A percentile compares a stretch with the other conserved stretches of the same genome.
phyloP scores from a whole-genome alignment of 129 eudicot species.

The Saussurea involucrata region DNA sequence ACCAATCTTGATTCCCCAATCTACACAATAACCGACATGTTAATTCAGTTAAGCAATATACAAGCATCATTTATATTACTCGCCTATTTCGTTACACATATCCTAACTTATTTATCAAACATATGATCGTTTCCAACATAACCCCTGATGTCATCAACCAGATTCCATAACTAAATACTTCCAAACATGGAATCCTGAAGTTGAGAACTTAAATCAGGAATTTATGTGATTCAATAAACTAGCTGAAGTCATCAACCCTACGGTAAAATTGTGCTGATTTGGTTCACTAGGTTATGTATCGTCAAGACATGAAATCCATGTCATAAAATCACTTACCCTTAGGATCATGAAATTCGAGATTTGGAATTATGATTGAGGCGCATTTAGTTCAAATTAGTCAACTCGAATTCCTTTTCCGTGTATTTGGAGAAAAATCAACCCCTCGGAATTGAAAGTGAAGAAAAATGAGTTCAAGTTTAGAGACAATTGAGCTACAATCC shows the following conservation, averaged over 20 bases:
- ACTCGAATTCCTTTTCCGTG: background rate
- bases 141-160: background rate
- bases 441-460: background rate
- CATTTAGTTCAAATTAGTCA: constrained; percentile 1
- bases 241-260: constrained; percentile 6
- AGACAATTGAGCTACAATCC: constrained; percentile 6
- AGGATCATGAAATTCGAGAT: constrained; percentile 5
- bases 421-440: background rate
- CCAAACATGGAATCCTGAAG: background rate
- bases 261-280: background rate
- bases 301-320: background rate
- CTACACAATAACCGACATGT: constrained; percentile 4
- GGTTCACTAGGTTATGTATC: constrained; percentile 1
- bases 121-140: background rate
- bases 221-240: background rate
- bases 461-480: constrained; percentile 5
- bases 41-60: constrained; percentile 4
- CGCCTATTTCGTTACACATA: background rate
- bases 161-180: background rate
- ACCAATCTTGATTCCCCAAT: background rate
- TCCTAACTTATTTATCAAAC: constrained; percentile 5
- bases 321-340: background rate
- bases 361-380: background rate
- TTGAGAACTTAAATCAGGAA: background rate
- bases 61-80: background rate